Evolutionary conservation across 768 basidiomycete species (phyloP).

Genomic region (Rubroboletus satanas): DNA sequence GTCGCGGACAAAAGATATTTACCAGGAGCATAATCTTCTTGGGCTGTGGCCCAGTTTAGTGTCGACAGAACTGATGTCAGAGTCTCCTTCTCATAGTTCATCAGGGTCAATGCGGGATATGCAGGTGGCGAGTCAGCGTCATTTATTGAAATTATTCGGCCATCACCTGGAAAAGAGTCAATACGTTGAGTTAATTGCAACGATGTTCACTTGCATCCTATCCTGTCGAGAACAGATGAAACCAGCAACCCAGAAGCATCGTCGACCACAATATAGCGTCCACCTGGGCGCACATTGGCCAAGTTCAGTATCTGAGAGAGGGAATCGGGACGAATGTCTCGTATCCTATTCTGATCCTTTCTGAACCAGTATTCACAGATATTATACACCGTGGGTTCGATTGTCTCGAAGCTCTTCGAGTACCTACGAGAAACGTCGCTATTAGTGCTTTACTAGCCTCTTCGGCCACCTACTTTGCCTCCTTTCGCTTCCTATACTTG

Average conservation of each 20-base stretch:
- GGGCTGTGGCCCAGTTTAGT: conserved; percentile 89
- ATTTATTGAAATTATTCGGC: conserved; percentile 77
- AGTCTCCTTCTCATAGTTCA: conserved; percentile 74
- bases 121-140: conserved; percentile 92
- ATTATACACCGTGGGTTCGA: conserved; percentile 85
- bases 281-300: conserved; percentile 80
- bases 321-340: conserved; percentile 82
- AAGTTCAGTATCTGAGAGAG: conserved; percentile 84
- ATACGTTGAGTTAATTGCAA: not conserved
- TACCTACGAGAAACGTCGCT: conserved; percentile 49
- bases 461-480: conserved; percentile 72
- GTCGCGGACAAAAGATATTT: conserved; percentile 15
- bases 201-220: conserved; percentile 59
- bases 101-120: conserved; percentile 73
- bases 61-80: conserved; percentile 55
- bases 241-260: conserved; percentile 89
- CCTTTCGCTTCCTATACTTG: conserved; percentile 95
- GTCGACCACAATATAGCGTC: conserved; percentile 86
- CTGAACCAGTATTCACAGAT: conserved; percentile 86
- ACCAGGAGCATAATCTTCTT: conserved; percentile 72
- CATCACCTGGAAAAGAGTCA: conserved; percentile 52
- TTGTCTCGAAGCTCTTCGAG: conserved; percentile 78
- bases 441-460: not conserved
- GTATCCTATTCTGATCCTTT: conserved; percentile 77
- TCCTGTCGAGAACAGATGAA: conserved; percentile 76